Conservation (phyloP, 495 filamentous ascomycete genomes). For the Aeminium ludgeri region DNA sequence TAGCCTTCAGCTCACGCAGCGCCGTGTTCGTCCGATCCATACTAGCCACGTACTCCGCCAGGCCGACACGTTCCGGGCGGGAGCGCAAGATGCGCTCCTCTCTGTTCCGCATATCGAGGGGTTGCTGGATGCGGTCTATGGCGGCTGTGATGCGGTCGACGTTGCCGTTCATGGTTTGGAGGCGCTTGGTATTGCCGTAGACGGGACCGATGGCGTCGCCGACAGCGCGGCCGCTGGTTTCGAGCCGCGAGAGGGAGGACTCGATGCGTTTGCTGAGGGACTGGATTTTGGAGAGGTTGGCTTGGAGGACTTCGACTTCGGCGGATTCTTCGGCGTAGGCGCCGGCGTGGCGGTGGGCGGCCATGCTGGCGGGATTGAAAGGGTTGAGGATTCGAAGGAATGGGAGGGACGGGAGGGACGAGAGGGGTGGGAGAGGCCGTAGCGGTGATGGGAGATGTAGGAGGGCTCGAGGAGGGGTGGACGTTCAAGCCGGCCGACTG, state of each 20-base stretch:
- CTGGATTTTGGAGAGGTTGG: slow-evolving; percentile 49
- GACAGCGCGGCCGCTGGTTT: slow-evolving; percentile 73
- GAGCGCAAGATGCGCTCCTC: slow-evolving; percentile 77
- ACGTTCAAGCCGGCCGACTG: too few species aligned
- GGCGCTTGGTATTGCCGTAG: slow-evolving; percentile 75
- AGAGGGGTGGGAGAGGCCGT: neutral
- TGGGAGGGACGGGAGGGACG: too few species aligned
- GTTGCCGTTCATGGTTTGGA: slow-evolving; percentile 69
- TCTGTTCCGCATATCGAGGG: slow-evolving; percentile 67
- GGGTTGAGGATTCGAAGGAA: too few species aligned
- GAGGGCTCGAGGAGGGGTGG: too few species aligned
- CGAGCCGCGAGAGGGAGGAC: slow-evolving; percentile 65
- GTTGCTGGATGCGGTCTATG: slow-evolving; percentile 75
- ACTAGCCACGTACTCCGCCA: slow-evolving; percentile 74
- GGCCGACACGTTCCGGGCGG: slow-evolving; percentile 59
- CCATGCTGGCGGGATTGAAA: slow-evolving; percentile 3
- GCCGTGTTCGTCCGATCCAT: slow-evolving; percentile 76
- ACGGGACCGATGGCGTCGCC: slow-evolving; percentile 85
- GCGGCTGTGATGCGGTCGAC: slow-evolving; percentile 72
- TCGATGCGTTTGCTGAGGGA: slow-evolving; percentile 83
- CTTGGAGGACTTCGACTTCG: slow-evolving; percentile 51
- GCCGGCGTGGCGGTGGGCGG: slow-evolving; percentile 6
- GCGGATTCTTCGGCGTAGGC: slow-evolving; percentile 50
- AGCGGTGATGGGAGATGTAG: too few species aligned
- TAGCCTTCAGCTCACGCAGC: slow-evolving; percentile 59